These are phyloP conservation scores for Tephrocybe rancida DNA, from an alignment of 768 basidiomycete species.

Conservation along the genomic window DNA sequence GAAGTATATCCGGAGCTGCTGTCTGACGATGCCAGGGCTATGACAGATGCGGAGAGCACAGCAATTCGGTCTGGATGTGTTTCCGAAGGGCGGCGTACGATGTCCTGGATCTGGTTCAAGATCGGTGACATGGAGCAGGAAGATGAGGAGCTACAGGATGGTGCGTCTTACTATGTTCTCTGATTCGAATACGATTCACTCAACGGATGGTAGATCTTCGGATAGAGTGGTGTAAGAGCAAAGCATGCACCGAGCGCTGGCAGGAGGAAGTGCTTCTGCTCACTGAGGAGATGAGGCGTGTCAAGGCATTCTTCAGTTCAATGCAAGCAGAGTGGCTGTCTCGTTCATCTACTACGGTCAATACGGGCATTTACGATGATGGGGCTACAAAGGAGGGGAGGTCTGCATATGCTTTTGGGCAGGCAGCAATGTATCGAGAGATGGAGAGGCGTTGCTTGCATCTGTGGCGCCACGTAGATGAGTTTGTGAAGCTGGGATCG, in stretches of 20 bases:
- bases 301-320: not conserved
- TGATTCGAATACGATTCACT: not conserved
- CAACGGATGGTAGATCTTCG: constrained; percentile 5
- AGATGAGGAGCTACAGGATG: constrained; percentile 15
- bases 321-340: not conserved
- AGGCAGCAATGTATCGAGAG: not conserved
- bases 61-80: not conserved
- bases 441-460: not conserved
- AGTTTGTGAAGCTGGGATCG: not conserved
- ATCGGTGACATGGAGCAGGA: constrained; percentile 8
- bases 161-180: constrained; percentile 1
- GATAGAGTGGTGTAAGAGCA: constrained; percentile 12
- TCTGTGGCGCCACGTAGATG: not conserved
- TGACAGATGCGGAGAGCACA: not conserved
- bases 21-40: not conserved
- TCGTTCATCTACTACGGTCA: not conserved
- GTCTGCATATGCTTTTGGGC: not conserved
- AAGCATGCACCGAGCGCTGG: not conserved
- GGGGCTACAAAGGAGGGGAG: not conserved
- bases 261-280: not conserved
- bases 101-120: constrained; percentile 21
- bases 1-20: constrained; percentile 8
- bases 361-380: not conserved
- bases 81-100: not conserved
- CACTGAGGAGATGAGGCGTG: not conserved